Conservation (phyloP, 192 early-diverging fungal genomes). For the Backusella sp. region DNA sequence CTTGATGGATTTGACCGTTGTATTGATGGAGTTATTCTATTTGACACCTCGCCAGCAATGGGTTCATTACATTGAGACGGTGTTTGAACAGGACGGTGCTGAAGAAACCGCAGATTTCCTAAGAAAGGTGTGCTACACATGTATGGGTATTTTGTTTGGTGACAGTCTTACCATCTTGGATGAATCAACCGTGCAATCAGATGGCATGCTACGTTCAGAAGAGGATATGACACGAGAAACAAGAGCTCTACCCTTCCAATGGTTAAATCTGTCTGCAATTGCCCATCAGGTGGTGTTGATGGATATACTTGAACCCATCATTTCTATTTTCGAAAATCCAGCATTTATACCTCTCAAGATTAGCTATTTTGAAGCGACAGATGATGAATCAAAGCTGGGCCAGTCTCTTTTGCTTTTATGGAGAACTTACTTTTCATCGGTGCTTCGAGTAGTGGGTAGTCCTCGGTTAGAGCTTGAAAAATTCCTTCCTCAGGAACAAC, state of each 20-base stretch:
- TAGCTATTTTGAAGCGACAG: not conserved
- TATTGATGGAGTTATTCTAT: conserved; percentile 34
- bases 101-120: conserved; percentile 20
- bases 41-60: conserved; percentile 29
- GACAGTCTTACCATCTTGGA: conserved; percentile 12
- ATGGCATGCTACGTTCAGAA: not conserved
- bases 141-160: conserved; percentile 33
- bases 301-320: conserved; percentile 25
- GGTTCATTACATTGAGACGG: conserved; percentile 13
- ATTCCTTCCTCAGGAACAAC: conserved; percentile 53
- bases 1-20: conserved; percentile 31
- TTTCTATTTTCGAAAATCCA: conserved; percentile 16
- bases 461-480: conserved; percentile 55
- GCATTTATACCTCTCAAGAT: conserved; percentile 19
- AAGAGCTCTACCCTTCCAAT: conserved; percentile 23
- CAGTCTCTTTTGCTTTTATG: conserved; percentile 19
- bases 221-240: conserved; percentile 9
- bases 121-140: conserved; percentile 23
- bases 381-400: not conserved
- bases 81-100: conserved; percentile 13
- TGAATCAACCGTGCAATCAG: not conserved
- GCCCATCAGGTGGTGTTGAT: conserved; percentile 39
- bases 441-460: conserved; percentile 56
- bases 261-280: conserved; percentile 43
- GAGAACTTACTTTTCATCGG: conserved; percentile 20